Evolutionary conservation across 2,329 filamentous ascomycete species (phyloP), one percentile per base, ranked within the genome.

Genomic region (Pseudogymnoascus sp.): DNA sequence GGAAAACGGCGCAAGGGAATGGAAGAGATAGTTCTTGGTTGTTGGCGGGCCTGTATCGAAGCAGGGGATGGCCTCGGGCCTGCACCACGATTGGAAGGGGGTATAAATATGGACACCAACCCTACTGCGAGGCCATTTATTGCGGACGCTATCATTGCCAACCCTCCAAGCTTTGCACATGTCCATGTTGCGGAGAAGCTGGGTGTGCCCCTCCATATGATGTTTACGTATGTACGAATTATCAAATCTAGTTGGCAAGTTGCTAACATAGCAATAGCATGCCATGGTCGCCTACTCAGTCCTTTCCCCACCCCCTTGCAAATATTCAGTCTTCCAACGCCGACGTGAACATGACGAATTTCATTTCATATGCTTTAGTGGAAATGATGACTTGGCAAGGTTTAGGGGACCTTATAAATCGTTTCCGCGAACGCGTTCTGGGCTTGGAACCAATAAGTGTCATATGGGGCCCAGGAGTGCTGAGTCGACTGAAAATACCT

Each of bases 381-480:
- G 90, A 93, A 71, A 88, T 91, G 84, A 90, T 93, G 82, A 89
- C 91, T 1, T 96, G 92, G 92, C 91, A 96, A 74, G 93, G 92
- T 0, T 79, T 93, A 0, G 90, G 90, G 2, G 90, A 93, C 71
- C 76, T 93, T 28, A 83, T 93, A 66, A 93, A 93, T 69, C 79
- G 84, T 28, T 91, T 93, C 68, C 81, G 90, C 55, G 80, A 85
- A 4, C 84, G 86, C 62, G 90, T 85, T 0, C 77, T 93, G 0
- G 83, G 82, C 1, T 76, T 93, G 0, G 89, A 93, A 66, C 87
- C 88, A 0, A 85, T 93, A 1, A 89, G 86, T 37, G 90, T 86
- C 0, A 76, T 92, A 0, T 92, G 89, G 89, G 90, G 89, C 0
- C 89, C 89, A 0, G 88, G 88, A 0, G 83, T 88, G 40, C 81